A percentile compares a stretch with the other conserved stretches of the same genome.
These are phyloP conservation scores for Ajuga reptans DNA, from an alignment of 305 asterid genomes.

Conservation along the genomic window DNA sequence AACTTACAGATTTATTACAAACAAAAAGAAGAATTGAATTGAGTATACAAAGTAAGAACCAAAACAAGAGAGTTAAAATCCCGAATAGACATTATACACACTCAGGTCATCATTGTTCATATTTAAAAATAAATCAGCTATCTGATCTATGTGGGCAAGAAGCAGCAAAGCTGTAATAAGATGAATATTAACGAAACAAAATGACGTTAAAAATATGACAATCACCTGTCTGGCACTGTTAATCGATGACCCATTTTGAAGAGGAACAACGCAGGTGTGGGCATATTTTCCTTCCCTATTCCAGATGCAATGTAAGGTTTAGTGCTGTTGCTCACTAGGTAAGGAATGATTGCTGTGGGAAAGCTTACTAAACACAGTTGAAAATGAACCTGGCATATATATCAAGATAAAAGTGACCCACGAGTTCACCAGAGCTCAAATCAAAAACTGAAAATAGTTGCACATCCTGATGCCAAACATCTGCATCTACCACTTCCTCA, in stretches of 20 bases:
- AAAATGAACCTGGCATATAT: conserved; percentile 59
- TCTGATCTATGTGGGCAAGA: not conserved
- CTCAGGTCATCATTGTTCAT: not conserved
- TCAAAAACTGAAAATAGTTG: conserved; percentile 77
- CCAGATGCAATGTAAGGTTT: conserved; percentile 21
- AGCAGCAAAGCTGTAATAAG: not conserved
- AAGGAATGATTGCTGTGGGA: not conserved
- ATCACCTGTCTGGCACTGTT: conserved; percentile 60
- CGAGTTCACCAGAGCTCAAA: conserved; percentile 58
- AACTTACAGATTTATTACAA: not conserved
- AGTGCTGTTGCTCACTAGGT: conserved; percentile 13
- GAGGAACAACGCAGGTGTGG: conserved; percentile 86
- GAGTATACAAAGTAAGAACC: not conserved
- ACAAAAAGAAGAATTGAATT: not conserved
- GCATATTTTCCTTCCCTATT: conserved; percentile 84
- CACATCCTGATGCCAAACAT: conserved; percentile 81
- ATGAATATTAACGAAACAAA: not conserved
- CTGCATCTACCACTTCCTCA: conserved; percentile 62
- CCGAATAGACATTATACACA: not conserved
- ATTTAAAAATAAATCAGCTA: not conserved
- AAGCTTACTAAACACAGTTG: conserved; percentile 2
- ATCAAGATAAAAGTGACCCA: conserved; percentile 89
- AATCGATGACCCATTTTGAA: conserved; percentile 66
- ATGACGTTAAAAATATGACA: not conserved
- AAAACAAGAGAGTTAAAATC: not conserved